Evolutionary conservation across 441 rosid genomes (phyloP).

Genomic region (Syzygium syzygioides): DNA sequence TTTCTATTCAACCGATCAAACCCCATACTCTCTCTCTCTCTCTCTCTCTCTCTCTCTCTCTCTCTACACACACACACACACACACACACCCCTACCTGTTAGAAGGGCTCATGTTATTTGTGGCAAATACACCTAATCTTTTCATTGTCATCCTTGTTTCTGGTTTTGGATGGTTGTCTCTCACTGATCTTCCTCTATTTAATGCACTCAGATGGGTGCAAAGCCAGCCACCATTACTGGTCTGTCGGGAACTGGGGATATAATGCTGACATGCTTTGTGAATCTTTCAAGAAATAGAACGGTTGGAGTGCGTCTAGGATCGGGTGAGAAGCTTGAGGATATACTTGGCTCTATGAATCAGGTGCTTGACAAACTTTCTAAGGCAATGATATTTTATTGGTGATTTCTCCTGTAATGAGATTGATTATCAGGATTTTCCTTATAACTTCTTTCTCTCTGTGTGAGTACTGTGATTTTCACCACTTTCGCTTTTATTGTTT

Average conservation of each 20-base stretch:
- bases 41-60: background rate
- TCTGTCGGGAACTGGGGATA: slow-evolving; percentile 95
- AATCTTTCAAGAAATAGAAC: slow-evolving; percentile 86
- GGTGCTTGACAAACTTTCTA: slow-evolving; percentile 32
- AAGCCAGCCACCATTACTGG: slow-evolving; percentile 88
- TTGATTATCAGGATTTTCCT: slow-evolving; percentile 3
- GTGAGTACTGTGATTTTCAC: background rate
- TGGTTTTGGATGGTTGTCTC: background rate
- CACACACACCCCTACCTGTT: background rate
- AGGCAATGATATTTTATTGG: background rate
- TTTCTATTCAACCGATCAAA: background rate
- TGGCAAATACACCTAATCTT: background rate
- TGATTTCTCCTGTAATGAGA: background rate
- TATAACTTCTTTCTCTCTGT: background rate
- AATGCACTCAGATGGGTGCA: slow-evolving; percentile 74
- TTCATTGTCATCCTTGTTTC: background rate
- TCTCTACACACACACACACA: too few species aligned
- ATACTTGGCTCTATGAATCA: slow-evolving; percentile 81
- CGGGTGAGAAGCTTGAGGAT: slow-evolving; percentile 83
- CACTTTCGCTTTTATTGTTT: background rate
- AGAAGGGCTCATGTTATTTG: background rate
- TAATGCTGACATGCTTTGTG: slow-evolving; percentile 91
- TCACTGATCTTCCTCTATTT: background rate
- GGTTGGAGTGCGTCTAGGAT: slow-evolving; percentile 89
- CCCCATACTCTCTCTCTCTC: background rate